Base-by-base conservation (phyloP, 805 yeast species). In the Yarrowia sp. region DNA sequence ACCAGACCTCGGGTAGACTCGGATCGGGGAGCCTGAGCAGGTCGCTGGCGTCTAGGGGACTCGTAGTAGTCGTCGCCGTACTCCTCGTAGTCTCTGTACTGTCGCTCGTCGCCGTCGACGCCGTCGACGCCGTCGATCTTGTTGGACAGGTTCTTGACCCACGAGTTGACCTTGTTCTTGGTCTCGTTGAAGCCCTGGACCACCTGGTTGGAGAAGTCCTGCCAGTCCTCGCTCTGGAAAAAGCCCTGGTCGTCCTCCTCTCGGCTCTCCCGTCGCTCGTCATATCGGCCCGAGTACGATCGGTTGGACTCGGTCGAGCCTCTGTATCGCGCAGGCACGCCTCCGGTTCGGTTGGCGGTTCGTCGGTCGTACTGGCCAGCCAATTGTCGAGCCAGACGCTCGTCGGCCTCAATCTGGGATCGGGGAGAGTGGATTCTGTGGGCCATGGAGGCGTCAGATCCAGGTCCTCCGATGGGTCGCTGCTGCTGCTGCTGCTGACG, bases 111-210 rank as follows among this genome's bases (percentile, higher is more conserved):
- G 12, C 63, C 35, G 14, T 65, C 69, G 27, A 71, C 44, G 12
- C 63, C 35, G 14, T 65, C 69, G 27, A 71, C 74, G 41, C 81
- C 78, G 13, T 80, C 80, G 9, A 72, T 65, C 68, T 78, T 81
- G 76, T 83, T 84, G 31, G 85, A 80, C 63, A 89, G 70, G 14
- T 85, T 88, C 64, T 82, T 82, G 53, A 89, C 83, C 96, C 97
- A 91, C 14, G 84, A 81, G 65, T 87, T 86, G 63, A 91, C 83
- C 62, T 87, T 86, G 49, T 81, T 78, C 62, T 86, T 83, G 1
- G 97, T 90, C 68, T 90, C 97, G 68, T 87, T 91, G 47, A 91
- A 79, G 19, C 93, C 90, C 69, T 86, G 86, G 42, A 82, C 78
- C 60, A 92, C 80, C 58, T 84, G 81, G 62, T 86, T 87, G 69